Conservation (phyloP, 2,329 filamentous ascomycete genomes). For the Rhexocercosporidium sp. region DNA sequence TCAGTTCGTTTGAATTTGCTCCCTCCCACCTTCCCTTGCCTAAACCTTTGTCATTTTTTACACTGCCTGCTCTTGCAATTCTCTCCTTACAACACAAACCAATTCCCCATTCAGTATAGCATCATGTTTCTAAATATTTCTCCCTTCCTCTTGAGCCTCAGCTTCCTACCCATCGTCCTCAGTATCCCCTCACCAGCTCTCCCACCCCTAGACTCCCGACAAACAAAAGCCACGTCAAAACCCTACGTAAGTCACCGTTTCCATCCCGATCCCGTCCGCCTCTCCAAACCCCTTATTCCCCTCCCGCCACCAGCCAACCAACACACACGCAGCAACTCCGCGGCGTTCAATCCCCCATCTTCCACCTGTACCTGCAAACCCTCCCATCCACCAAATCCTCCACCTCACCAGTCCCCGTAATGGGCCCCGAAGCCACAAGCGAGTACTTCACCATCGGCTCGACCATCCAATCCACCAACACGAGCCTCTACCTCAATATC, state of each 20-base stretch:
- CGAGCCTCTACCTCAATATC: slow-evolving; percentile 54
- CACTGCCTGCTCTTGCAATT: not conserved
- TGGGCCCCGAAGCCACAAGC: slow-evolving; percentile 55
- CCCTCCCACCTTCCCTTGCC: not conserved
- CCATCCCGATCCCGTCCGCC: too few species aligned
- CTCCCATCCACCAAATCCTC: slow-evolving; percentile 42
- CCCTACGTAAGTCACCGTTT: not conserved
- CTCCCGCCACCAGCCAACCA: not conserved
- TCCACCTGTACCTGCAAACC: slow-evolving; percentile 58
- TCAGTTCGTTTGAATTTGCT: slow-evolving; percentile 8
- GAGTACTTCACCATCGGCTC: slow-evolving; percentile 56
- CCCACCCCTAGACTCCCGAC: slow-evolving; percentile 11
- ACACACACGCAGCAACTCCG: slow-evolving; percentile 48
- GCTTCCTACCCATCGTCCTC: not conserved
- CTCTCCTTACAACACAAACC: not conserved
- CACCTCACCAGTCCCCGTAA: slow-evolving; percentile 44
- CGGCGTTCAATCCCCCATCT: slow-evolving; percentile 55
- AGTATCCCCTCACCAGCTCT: slow-evolving; percentile 12
- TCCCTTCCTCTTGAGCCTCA: not conserved
- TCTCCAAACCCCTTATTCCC: too few species aligned
- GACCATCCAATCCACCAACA: slow-evolving; percentile 56
- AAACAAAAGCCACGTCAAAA: not conserved
- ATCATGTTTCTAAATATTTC: not conserved
- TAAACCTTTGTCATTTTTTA: not conserved
- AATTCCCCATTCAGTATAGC: not conserved